Base-by-base conservation (phyloP, 2,329 filamentous ascomycete genomes). In the Eutypella sp. region DNA sequence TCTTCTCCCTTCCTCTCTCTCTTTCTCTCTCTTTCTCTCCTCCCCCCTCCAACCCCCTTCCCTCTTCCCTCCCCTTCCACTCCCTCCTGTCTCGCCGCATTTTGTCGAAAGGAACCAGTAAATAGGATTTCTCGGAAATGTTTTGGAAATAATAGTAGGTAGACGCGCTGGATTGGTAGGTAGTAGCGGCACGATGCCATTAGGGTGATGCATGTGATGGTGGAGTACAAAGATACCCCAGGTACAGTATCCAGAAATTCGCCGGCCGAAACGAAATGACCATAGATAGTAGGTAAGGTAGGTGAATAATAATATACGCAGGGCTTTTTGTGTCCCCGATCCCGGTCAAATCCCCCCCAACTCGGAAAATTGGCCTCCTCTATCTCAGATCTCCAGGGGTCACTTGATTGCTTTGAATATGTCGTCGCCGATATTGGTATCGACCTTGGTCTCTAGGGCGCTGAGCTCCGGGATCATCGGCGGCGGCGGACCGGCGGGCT, bases 351-450 rank as follows among this genome's bases (percentile, higher is more conserved):
- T 4, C 10, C n/a, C n/a, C 1, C 19, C 37, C n/a, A 18, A 7
- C 19, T 24, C 16, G 19, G 1, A 4, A 11, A 10, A 18, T 43
- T 7, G 27, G 31, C 41, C 18, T 47, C 46, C 41, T 46, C 44
- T 47, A 15, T 41, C 16, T 27, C 49, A 47, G 33, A 34, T 18
- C 43, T 37, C 10, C 47, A 48, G 33, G 33, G 24, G 33, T 66
- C 69, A 80, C 58, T 78, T 78, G 60, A 82, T 81, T 51, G 75
- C 70, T 58, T 79, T 80, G 62, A 82, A 82, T 27, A 82, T 64
- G 50, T 81, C 76, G 47, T 66, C 63, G 42, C 76, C 76, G 36
- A 77, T 69, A 40, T 62, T 57, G 20, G 69, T 63, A 40, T 73
- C 72, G 41, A 74, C 56, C 57, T 72, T 73, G 46, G 73, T 70